A percentile compares a stretch with the other conserved stretches of the same genome.
These are phyloP conservation scores for Eucalyptus marginata DNA, from an alignment of 345 rosid genomes.

Conservation along the genomic window DNA sequence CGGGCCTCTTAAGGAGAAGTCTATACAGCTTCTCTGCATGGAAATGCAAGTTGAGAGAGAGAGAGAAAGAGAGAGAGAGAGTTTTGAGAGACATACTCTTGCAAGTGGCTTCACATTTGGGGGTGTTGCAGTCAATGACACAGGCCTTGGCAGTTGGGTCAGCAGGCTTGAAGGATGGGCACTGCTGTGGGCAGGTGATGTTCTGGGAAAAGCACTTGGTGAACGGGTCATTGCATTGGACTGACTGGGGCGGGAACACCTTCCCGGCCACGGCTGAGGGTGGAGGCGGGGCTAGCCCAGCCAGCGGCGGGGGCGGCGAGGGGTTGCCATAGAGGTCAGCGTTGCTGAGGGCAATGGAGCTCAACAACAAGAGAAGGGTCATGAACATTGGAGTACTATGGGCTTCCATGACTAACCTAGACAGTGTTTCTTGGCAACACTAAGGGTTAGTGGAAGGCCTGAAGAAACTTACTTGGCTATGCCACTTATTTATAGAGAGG, in stretches of 20 bases:
- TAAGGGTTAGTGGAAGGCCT: background rate
- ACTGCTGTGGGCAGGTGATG: background rate
- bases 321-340: conserved; percentile 1
- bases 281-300: background rate
- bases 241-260: background rate
- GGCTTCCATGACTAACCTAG: background rate
- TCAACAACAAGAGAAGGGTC: background rate
- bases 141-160: conserved; percentile 4
- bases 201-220: background rate
- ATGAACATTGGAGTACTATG: background rate
- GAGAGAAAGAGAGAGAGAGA: background rate
- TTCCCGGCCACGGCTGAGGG: background rate
- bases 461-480: background rate
- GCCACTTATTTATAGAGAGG: background rate
- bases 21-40: background rate
- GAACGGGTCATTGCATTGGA: background rate
- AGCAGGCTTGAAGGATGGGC: background rate
- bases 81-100: background rate
- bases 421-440: background rate
- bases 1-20: background rate
- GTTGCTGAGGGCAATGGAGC: background rate
- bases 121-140: background rate
- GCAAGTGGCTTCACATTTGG: conserved; percentile 2
- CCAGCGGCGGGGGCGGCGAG: background rate
- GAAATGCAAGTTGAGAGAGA: background rate